Evolutionary conservation across 2,329 filamentous ascomycete genomes (phyloP).

Genomic region (Leptodontidium sp.): DNA sequence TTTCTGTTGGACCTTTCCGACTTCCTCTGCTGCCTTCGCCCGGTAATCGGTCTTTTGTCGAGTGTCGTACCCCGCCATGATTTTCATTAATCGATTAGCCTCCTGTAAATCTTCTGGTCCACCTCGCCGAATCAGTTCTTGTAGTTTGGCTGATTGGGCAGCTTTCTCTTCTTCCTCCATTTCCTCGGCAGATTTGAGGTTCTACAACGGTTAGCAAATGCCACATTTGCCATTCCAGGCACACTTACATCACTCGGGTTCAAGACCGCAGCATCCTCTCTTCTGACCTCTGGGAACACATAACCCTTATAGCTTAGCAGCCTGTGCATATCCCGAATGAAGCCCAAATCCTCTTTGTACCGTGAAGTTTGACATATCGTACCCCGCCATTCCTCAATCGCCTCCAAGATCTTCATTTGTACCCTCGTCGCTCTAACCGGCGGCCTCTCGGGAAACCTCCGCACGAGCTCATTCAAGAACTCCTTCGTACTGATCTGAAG

Average conservation of each 20-base stretch:
- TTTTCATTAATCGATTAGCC: conserved; percentile 97
- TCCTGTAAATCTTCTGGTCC: conserved; percentile 94
- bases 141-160: conserved; percentile 96
- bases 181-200: conserved; percentile 93
- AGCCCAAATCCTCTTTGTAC: conserved; percentile 96
- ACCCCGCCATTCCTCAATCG: conserved; percentile 97
- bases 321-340: conserved; percentile 97
- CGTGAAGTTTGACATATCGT: conserved; percentile 98
- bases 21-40: conserved; percentile 95
- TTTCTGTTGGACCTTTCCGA: conserved; percentile 94
- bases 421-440: conserved; percentile 86
- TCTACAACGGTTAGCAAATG: conserved; percentile 60
- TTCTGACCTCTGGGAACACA: conserved; percentile 88
- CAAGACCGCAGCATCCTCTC: conserved; percentile 93
- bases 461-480: conserved; percentile 97
- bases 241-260: conserved; percentile 91
- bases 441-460: conserved; percentile 92
- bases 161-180: conserved; percentile 98
- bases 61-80: conserved; percentile 98
- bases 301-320: conserved; percentile 97
- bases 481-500: conserved; percentile 99
- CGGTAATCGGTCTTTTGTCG: conserved; percentile 96
- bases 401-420: conserved; percentile 90
- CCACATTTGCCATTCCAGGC: not conserved
- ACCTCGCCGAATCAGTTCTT: conserved; percentile 92